Evolutionary conservation across 139 green algal species (phyloP).

Genomic region (Chlorella sp.): DNA sequence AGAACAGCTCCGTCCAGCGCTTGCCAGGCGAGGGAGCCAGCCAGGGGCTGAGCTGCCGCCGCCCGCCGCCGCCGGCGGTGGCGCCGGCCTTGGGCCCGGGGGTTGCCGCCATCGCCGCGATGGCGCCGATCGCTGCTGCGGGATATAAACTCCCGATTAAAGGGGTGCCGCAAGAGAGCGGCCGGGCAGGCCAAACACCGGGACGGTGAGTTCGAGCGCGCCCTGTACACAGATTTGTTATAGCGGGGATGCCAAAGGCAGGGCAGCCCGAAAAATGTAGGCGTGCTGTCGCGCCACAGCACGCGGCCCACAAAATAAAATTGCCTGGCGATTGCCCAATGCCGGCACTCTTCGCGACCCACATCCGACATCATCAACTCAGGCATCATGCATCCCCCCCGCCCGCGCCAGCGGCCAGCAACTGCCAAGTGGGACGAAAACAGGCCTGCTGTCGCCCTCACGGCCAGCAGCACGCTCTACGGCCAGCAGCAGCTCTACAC

Average conservation of each 20-base stretch:
- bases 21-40: constrained; percentile 85
- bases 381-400: not conserved
- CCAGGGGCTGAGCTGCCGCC: constrained; percentile 57
- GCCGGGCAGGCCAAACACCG: too few relatives aligned
- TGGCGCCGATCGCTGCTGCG: not conserved
- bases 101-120: not conserved
- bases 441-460: not conserved
- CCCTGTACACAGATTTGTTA: too few relatives aligned
- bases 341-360: too few relatives aligned
- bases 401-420: not conserved
- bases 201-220: too few relatives aligned
- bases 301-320: too few relatives aligned
- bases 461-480: not conserved
- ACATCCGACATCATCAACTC: not conserved
- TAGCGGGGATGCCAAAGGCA: not conserved
- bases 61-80: not conserved
- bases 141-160: too few relatives aligned
- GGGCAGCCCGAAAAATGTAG: not conserved
- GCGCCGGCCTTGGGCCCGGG: not conserved
- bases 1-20: constrained; percentile 92
- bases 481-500: not conserved
- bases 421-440: not conserved
- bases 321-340: too few relatives aligned
- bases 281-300: too few relatives aligned
- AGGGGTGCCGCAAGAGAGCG: too few relatives aligned